Evolutionary conservation across 805 yeast genomes (phyloP), one percentile per base, ranked within the genome.

Genomic region (Wickerhamiella sergipiensis): DNA sequence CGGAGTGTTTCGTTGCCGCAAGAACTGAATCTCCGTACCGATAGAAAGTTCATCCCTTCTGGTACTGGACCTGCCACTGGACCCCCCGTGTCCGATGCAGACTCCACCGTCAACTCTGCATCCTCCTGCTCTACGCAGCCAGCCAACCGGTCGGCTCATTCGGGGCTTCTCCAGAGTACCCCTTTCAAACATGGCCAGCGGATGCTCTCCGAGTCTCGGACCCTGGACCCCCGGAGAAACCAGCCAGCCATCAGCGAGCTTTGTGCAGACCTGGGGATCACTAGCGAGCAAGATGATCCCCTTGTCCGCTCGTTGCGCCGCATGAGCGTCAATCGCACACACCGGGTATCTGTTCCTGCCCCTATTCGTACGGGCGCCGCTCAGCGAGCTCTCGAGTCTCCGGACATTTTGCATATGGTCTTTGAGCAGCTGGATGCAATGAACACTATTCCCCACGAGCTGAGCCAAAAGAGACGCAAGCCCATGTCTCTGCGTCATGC

Each of bases 401-500:
- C 95, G 0, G 96, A 87, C 64, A 81, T 87, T 49, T 69, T 87
- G 15, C 65, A 71, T 53, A 71, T 72, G 50, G 83, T 87, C 12
- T 65, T 85, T 21, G 67, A 70, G 23, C 78, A 71, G 61, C 81
- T 83, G n/a, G 87, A 83, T 51, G 64, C 68, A 23, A 76, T 73
- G 53, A 69, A 74, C 1, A 62, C 65, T 8, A 69, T 80, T n/a
- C 90, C 90, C 2, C 75, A 71, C 45, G 90, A 85, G 59, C 63
- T 65, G 15, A 63, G 78, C 0, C 83, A 85, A 46, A 61, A 72
- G 1, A 71, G 90, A 57, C 73, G 94, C 58, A 76, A 75, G 53
- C 94, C 95, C 7, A 67, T 81, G 59, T 79, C 85, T 1, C 74
- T 71, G 48, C 71, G 77, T 23, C 92, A 83, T 66, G 87, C 94